phyloP scores from a whole-genome alignment of 495 filamentous ascomycete genomes.

The Neurospora intermedia region DNA sequence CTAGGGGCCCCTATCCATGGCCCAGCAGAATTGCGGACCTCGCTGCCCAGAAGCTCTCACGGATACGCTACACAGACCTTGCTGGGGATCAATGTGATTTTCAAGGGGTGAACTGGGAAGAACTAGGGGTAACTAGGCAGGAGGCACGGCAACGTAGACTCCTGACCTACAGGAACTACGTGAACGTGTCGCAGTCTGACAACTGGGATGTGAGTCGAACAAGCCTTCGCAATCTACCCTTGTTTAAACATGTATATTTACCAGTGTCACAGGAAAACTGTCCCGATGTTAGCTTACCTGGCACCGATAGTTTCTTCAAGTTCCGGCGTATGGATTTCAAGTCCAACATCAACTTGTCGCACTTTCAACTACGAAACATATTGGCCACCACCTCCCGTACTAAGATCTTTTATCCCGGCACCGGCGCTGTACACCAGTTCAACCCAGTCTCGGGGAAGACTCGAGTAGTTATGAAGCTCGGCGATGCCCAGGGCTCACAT shows the following conservation, averaged over 20 bases:
- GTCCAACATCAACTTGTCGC: slow-evolving; percentile 53
- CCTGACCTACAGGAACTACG: slow-evolving; percentile 48
- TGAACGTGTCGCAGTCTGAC: slow-evolving; percentile 32
- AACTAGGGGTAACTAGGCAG: slow-evolving; percentile 48
- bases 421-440: slow-evolving; percentile 44
- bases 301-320: slow-evolving; percentile 50
- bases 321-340: slow-evolving; percentile 61
- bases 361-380: slow-evolving; percentile 86
- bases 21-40: slow-evolving; percentile 14
- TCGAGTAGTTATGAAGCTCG: slow-evolving; percentile 52
- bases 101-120: slow-evolving; percentile 70
- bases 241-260: neutral
- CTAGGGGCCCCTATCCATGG: slow-evolving; percentile 11
- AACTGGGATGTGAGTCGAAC: slow-evolving; percentile 24
- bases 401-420: slow-evolving; percentile 64
- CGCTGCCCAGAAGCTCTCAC: slow-evolving; percentile 2
- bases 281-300: slow-evolving; percentile 25
- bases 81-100: slow-evolving; percentile 54
- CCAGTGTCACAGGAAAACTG: slow-evolving; percentile 14
- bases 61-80: slow-evolving; percentile 35
- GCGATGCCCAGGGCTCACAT: slow-evolving; percentile 35
- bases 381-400: slow-evolving; percentile 63
- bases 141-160: slow-evolving; percentile 50
- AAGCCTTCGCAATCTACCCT: slow-evolving; percentile 1
- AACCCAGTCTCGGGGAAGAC: slow-evolving; percentile 39